Conservation (phyloP, 2,329 filamentous ascomycete genomes). For the Neoascochyta sp. region DNA sequence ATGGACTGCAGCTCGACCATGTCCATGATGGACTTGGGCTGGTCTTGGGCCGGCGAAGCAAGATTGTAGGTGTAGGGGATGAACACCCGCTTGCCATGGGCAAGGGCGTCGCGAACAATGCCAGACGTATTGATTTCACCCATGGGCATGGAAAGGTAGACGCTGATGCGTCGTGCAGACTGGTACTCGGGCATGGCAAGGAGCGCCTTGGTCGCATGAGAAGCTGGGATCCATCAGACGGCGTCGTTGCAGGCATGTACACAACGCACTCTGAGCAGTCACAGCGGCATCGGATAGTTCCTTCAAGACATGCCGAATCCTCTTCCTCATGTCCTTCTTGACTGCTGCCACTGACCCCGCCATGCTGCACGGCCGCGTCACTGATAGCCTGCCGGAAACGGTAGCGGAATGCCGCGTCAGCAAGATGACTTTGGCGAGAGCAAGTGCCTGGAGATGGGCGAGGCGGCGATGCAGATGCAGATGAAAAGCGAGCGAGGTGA, state of each 20-base stretch:
- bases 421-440: too few species aligned
- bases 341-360: constrained; percentile 58
- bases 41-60: constrained; percentile 35
- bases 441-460: too few species aligned
- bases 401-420: too few species aligned
- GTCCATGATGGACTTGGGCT: constrained; percentile 76
- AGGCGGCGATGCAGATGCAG: not conserved
- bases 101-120: constrained; percentile 78
- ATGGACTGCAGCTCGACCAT: constrained; percentile 78
- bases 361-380: constrained; percentile 12
- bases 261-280: constrained; percentile 63
- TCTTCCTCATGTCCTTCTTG: constrained; percentile 71
- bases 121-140: constrained; percentile 80
- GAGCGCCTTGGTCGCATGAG: constrained; percentile 61
- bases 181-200: constrained; percentile 69
- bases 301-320: constrained; percentile 65
- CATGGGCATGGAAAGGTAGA: constrained; percentile 90
- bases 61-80: constrained; percentile 80
- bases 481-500: constrained; percentile 1
- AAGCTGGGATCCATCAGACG: constrained; percentile 55
- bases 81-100: constrained; percentile 77
- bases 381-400: constrained; percentile 11
- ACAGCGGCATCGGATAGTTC: constrained; percentile 60
- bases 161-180: constrained; percentile 69
- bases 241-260: too few species aligned